phyloP scores from a whole-genome alignment of 768 basidiomycete genomes.

The Strobilomyces confusus region DNA sequence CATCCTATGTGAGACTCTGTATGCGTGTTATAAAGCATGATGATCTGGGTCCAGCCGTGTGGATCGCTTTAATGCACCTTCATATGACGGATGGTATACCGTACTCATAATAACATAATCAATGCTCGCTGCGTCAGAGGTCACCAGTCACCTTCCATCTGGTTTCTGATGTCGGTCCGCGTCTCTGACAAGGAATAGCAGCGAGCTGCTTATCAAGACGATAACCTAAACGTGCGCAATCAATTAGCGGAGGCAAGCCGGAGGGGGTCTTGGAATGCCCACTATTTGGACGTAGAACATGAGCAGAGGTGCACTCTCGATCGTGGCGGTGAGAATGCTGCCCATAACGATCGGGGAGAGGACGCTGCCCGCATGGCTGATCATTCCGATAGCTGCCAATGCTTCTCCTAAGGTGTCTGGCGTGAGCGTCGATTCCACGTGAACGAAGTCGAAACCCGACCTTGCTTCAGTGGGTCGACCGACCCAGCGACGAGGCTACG shows the following conservation, averaged over 20 bases:
- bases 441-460: conserved; percentile 1
- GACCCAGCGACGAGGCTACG: conserved; percentile 27
- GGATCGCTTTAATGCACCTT: not conserved
- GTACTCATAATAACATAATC: not conserved
- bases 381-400: conserved; percentile 28
- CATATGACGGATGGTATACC: not conserved
- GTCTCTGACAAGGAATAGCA: conserved; percentile 25
- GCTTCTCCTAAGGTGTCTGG: conserved; percentile 19
- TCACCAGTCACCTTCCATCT: not conserved
- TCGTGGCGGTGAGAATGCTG: conserved; percentile 23
- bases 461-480: conserved; percentile 27
- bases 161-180: conserved; percentile 14
- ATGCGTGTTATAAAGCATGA: not conserved
- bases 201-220: conserved; percentile 12
- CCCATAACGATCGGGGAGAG: conserved; percentile 32
- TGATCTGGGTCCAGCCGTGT: conserved; percentile 1
- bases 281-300: conserved; percentile 27
- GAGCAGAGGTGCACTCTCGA: conserved; percentile 17
- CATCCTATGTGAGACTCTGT: not conserved
- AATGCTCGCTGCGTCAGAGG: not conserved
- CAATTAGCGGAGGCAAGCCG: not conserved
- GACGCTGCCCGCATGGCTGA: conserved; percentile 14
- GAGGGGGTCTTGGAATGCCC: not conserved
- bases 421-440: not conserved
- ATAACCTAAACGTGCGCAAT: conserved; percentile 7